These are phyloP conservation scores for Furcasterigmium sp. DNA, from an alignment of 2,329 filamentous ascomycete genomes.

Conservation along the genomic window DNA sequence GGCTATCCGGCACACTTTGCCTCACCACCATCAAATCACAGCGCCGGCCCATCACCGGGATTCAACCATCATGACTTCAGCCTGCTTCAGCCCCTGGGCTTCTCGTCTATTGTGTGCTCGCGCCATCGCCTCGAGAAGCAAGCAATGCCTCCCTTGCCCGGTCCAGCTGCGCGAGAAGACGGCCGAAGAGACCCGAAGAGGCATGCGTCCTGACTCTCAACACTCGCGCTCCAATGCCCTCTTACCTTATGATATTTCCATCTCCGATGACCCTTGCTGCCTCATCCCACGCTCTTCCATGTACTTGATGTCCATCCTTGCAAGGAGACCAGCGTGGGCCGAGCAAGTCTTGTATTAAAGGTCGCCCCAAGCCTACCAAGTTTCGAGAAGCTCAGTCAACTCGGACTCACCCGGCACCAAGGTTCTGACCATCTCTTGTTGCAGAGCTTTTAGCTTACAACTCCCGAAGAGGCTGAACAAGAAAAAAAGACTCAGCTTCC, in stretches of 20 bases:
- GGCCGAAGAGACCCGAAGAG: no score
- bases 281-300: not conserved
- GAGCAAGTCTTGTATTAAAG: no score
- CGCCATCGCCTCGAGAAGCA: not conserved
- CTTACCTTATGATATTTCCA: not conserved
- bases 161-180: no score
- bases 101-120: not conserved
- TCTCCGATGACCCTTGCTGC: not conserved
- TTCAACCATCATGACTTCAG: not conserved
- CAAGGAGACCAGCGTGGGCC: no score
- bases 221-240: not conserved
- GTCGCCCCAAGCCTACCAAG: no score
- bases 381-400: no score
- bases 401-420: no score
- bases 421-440: no score
- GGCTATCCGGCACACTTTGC: slow-evolving; percentile 1
- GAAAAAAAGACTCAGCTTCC: not conserved
- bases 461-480: no score
- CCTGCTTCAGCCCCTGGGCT: not conserved
- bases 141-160: no score
- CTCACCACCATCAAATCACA: not conserved
- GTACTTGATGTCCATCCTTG: no score
- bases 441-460: no score
- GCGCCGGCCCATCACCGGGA: not conserved
- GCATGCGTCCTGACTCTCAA: not conserved